These are phyloP conservation scores for Peronospora farinosa DNA, from an alignment of 352 stramenopile genomes.

Conservation along the genomic window DNA sequence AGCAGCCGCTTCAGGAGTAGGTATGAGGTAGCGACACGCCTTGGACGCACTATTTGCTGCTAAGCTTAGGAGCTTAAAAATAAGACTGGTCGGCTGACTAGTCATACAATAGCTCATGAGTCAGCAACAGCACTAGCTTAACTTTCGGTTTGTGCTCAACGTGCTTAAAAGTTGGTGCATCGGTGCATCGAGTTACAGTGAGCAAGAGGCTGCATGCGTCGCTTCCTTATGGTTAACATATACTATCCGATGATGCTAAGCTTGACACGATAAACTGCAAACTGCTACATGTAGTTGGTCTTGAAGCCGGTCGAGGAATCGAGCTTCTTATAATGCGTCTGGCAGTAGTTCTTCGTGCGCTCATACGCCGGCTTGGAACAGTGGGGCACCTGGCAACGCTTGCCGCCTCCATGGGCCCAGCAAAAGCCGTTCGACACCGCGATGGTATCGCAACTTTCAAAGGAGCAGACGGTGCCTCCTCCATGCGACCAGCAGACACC, in stretches of 20 bases:
- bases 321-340: slow-evolving; percentile 37
- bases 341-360: slow-evolving; percentile 53
- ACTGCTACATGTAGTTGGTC: slow-evolving; percentile 2
- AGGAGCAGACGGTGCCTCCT: slow-evolving; percentile 44
- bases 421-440: slow-evolving; percentile 48
- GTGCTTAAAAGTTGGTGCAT: no score
- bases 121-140: no score
- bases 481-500: slow-evolving; percentile 61
- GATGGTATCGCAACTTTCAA: slow-evolving; percentile 46
- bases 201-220: neutral
- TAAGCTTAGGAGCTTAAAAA: no score
- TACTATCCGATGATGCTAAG: slow-evolving; percentile 20
- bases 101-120: no score
- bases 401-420: slow-evolving; percentile 38
- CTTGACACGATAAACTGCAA: neutral
- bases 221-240: slow-evolving; percentile 17
- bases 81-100: no score
- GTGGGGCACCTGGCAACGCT: slow-evolving; percentile 37
- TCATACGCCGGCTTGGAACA: slow-evolving; percentile 56
- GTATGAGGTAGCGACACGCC: neutral
- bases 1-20: slow-evolving; percentile 2
- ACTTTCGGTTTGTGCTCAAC: no score
- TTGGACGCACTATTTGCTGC: no score
- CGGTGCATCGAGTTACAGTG: neutral
- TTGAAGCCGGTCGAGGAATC: slow-evolving; percentile 4